Conservation (phyloP, 1,284 basidiomycete species). For the Rhodotorula sp. region DNA sequence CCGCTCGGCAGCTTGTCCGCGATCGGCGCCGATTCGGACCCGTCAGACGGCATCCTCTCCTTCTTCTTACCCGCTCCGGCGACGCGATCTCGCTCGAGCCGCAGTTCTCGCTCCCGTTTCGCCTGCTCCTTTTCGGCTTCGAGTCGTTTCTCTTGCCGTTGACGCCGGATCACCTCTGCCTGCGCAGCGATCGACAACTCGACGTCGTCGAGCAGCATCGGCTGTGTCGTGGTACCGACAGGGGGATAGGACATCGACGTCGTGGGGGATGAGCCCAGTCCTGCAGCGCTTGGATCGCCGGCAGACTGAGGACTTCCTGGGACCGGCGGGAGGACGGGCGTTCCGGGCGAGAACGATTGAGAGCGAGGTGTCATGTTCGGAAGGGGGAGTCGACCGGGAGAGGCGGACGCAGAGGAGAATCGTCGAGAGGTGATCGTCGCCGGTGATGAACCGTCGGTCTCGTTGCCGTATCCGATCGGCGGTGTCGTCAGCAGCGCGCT, state of each 20-base stretch:
- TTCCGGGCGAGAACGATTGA: constrained; percentile 1
- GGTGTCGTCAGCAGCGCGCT: constrained; percentile 3
- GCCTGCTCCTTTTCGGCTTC: constrained; percentile 22
- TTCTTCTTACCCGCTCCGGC: not conserved
- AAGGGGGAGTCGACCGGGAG: not conserved
- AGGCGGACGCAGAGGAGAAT: constrained; percentile 5
- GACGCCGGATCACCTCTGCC: constrained; percentile 34
- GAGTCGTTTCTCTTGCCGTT: constrained; percentile 29
- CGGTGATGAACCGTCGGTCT: not conserved
- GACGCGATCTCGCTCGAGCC: not conserved
- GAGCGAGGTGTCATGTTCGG: not conserved
- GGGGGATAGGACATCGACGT: not conserved
- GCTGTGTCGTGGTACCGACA: not conserved
- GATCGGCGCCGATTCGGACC: not conserved
- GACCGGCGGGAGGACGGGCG: not conserved
- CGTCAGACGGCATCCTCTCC: not conserved
- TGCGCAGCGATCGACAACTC: constrained; percentile 34
- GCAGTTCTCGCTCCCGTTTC: not conserved
- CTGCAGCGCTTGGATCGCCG: not conserved
- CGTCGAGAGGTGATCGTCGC: not conserved
- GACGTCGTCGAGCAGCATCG: constrained; percentile 29
- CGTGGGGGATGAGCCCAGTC: not conserved
- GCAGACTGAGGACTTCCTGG: not conserved
- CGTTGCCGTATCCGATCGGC: constrained; percentile 2
- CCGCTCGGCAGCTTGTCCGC: not conserved